Base-by-base conservation (phyloP, 805 yeast species). In the Pichia exigua region DNA sequence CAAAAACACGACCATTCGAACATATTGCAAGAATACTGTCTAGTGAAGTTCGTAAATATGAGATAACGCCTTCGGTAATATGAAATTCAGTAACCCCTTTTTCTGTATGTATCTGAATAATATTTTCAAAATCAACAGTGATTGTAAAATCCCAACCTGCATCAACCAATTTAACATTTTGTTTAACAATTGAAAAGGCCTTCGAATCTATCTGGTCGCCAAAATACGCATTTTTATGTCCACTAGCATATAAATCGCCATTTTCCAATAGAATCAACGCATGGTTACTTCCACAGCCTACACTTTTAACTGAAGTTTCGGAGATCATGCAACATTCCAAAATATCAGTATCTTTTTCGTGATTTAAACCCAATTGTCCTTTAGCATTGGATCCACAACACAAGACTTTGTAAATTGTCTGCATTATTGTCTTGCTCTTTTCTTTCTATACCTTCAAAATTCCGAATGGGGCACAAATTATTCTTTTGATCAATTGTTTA, bases 261-360 rank as follows among this genome's bases (percentile, higher is more conserved):
- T 73, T 66, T 1, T 66, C 70, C 13, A 77, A 63, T 9, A 89
- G 63, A 2, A 88, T 54, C 18, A 87, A 59, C 0, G 95, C 83
- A 63, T 92, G 97, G 59, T 91, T 91, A 0, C 98, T 97, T 4
- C 97, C 97, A 59, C 90, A 81, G 0, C 73, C 76, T 13, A 90
- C 71, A 57, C 72, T 22, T 22, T 17, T 15, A 55, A 46, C 42
- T 60, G 40, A 1, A 35, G 46, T 5, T 17, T 38, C 9, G 22
- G 42, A 27, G 13, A 6, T 3, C 42, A 39, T 9, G 38, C 48
- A 44, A n/a, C 13, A 18, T 13, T n/a, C 61, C 18, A 75, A 65
- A 12, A 47, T 55, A 22, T 64, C 58, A 10, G 68, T 51, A 64
- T 85, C 97, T 1, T 75, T 75, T 38, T 68, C 65, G 55, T 81